These are phyloP conservation scores for Raffaelea deltoideospora DNA, from an alignment of 2,329 filamentous ascomycete genomes.

Conservation along the genomic window DNA sequence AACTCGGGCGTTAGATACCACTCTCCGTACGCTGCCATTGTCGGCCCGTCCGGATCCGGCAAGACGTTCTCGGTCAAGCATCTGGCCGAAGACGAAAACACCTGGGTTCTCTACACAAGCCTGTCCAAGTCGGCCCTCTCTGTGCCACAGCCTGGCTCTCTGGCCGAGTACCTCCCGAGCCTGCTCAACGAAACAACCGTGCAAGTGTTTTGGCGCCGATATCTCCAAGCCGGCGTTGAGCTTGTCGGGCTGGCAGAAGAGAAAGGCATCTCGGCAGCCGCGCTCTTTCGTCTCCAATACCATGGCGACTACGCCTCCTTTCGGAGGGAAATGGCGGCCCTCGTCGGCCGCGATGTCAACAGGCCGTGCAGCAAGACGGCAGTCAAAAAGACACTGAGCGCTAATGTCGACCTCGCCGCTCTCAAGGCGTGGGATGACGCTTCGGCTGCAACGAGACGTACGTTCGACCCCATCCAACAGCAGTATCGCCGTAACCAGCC, in stretches of 20 bases:
- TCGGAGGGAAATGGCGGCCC: neutral
- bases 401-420: too few relatives aligned
- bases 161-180: neutral
- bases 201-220: neutral
- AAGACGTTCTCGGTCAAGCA: slow-evolving; percentile 2
- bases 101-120: neutral
- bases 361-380: too few relatives aligned
- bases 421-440: too few relatives aligned
- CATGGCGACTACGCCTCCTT: neutral
- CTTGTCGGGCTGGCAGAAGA: neutral
- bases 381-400: too few relatives aligned
- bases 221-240: neutral
- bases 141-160: neutral
- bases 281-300: neutral
- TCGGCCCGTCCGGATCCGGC: slow-evolving; percentile 1
- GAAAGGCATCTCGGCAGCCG: neutral
- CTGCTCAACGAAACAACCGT: neutral
- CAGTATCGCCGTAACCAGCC: too few relatives aligned
- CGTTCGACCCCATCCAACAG: too few relatives aligned
- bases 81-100: neutral
- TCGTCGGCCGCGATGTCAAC: too few relatives aligned
- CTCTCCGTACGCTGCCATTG: neutral
- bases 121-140: neutral
- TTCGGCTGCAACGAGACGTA: too few relatives aligned
- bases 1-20: neutral